Evolutionary conservation across 2,329 filamentous ascomycete species (phyloP), one percentile per base, ranked within the genome.

Genomic region (Botryotinia globosa): DNA sequence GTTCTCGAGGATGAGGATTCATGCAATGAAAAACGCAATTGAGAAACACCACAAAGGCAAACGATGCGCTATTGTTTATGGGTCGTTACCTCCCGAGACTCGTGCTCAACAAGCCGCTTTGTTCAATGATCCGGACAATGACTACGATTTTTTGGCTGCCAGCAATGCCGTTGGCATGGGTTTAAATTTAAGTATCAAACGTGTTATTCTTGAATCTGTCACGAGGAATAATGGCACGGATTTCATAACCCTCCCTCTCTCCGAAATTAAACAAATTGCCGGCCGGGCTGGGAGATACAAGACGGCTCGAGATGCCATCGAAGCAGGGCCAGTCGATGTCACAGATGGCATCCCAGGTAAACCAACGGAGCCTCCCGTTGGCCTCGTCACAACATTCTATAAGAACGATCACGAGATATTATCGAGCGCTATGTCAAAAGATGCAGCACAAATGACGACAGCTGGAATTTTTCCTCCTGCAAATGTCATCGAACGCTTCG

Each of bases 141-240:
- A 98, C 74, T 99, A 98, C 80, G 96, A 99, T 80, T 97, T 90
- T 77, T 85, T 99, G 9, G 94, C 96, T 39, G 96, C 97, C 14
- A 98, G 94, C 77, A 94, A 98, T 82, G 96, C 96, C 64, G 95
- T 99, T 75, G 96, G 96, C 54, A 98, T 99, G 95, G 96, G 97
- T 1, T 84, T 99, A 34, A 99, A 99, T 79, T 83, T 99, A 81
- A 94, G 90, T 82, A 94, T 98, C 80, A 96, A 94, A 80, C 92
- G 97, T 39, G 88, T 99, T 74, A 88, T 99, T 71, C 96, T 99
- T 76, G 93, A 97, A 79, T 86, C 91, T 0, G 87, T 90, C 3
- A 83, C 85, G 74, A 99, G 98, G 81, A 91, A 87, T 76, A 87
- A 94, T 74, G 91, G 91, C 1, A 82, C 84, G 8, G 85, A 87